These are phyloP conservation scores for Mycena sp. DNA, from an alignment of 1,284 basidiomycete species.

Conservation along the genomic window DNA sequence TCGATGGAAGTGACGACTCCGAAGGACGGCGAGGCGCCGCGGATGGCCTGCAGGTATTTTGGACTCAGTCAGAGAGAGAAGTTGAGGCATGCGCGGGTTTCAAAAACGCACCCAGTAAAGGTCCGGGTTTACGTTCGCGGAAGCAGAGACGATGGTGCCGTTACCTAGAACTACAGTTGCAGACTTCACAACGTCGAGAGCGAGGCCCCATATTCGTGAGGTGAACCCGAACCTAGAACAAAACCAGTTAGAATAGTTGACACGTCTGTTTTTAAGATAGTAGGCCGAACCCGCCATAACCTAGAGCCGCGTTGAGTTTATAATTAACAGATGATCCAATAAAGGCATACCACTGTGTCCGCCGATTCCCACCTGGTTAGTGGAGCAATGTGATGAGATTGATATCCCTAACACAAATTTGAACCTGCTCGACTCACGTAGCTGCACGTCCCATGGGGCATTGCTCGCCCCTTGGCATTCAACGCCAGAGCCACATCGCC, in stretches of 20 bases:
- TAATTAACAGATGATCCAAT: slow-evolving; percentile 5
- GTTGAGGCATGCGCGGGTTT: no score
- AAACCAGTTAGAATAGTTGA: slow-evolving; percentile 15
- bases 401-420: slow-evolving; percentile 1
- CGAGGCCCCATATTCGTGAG: slow-evolving; percentile 52
- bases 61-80: no score
- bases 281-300: slow-evolving; percentile 52
- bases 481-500: slow-evolving; percentile 48
- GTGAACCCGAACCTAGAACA: slow-evolving; percentile 35
- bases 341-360: slow-evolving; percentile 47
- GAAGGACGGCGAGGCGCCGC: no score
- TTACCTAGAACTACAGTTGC: slow-evolving; percentile 54
- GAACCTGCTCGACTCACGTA: slow-evolving; percentile 29
- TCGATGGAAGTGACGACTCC: no score
- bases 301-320: slow-evolving; percentile 5
- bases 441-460: slow-evolving; percentile 51
- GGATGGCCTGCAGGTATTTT: no score
- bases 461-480: slow-evolving; percentile 44
- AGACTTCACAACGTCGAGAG: slow-evolving; percentile 50
- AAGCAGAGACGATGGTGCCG: slow-evolving; percentile 52
- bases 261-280: slow-evolving; percentile 15
- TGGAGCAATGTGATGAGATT: neutral
- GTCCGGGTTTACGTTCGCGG: slow-evolving; percentile 47
- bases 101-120: slow-evolving; percentile 58
- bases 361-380: slow-evolving; percentile 42